Evolutionary conservation across 2,329 filamentous ascomycete genomes (phyloP).

Genomic region (Talaromyces sp.): DNA sequence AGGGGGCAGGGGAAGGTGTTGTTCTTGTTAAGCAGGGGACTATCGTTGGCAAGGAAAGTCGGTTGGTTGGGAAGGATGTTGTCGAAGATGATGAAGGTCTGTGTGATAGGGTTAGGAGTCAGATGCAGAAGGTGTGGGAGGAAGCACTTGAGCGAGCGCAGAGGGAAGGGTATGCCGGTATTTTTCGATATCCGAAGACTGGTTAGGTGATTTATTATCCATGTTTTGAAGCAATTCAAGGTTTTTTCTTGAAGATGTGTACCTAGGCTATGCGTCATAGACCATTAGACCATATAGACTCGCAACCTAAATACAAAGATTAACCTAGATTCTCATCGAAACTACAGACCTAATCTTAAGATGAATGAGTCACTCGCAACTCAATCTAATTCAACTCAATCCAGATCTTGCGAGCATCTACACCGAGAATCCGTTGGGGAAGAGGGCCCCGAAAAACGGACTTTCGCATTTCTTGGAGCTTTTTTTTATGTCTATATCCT

Average conservation of each 20-base stretch:
- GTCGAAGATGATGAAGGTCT: neutral
- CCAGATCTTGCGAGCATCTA: neutral
- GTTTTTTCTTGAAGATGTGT: neutral
- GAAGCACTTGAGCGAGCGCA: conserved; percentile 6
- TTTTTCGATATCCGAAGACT: neutral
- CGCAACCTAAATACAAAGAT: neutral
- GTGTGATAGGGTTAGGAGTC: neutral
- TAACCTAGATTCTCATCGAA: neutral
- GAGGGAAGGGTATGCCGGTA: neutral
- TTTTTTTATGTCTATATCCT: neutral
- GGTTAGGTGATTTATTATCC: neutral
- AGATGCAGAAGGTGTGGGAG: conserved; percentile 15
- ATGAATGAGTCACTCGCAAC: neutral
- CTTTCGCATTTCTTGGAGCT: neutral
- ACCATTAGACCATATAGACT: neutral
- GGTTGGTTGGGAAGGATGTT: conserved; percentile 1
- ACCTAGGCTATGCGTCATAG: neutral
- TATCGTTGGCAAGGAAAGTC: neutral
- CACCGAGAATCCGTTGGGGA: neutral
- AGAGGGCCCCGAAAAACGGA: conserved; percentile 2
- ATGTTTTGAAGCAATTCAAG: neutral
- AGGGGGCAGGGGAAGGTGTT: conserved; percentile 20
- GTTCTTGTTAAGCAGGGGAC: conserved; percentile 8
- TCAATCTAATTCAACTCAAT: neutral
- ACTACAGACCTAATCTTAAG: too few species aligned